A percentile compares a stretch with the other conserved stretches of the same genome.
phyloP scores from a whole-genome alignment of 164 flowering plant genomes.

The Echeveria elegans region DNA sequence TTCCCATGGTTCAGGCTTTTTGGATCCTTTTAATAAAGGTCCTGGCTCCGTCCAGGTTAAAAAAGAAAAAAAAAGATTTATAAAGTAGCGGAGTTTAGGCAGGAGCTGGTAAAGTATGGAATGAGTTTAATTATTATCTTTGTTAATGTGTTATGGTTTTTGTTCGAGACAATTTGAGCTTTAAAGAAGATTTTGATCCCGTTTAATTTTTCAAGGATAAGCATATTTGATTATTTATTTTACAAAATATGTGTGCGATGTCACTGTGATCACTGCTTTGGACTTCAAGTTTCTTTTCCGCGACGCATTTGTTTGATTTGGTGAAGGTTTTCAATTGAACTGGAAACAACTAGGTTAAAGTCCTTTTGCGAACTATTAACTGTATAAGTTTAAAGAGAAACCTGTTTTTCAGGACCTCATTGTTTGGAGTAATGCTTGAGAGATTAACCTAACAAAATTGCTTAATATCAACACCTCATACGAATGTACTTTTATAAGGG shows the following conservation, averaged over 20 bases:
- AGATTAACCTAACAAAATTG: not conserved
- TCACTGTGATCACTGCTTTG: no score
- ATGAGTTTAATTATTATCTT: slow-evolving; percentile 50
- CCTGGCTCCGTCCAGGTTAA: no score
- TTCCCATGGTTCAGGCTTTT: no score
- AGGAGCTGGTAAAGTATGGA: slow-evolving; percentile 92
- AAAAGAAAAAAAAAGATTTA: no score
- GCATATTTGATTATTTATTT: no score
- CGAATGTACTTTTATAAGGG: not conserved
- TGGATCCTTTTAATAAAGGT: no score
- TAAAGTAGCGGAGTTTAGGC: no score
- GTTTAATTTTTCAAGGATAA: no score
- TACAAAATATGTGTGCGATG: no score
- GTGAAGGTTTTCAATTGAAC: not conserved
- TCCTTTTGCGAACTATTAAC: not conserved
- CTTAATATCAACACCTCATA: not conserved
- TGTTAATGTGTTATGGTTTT: not conserved
- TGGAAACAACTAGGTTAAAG: not conserved
- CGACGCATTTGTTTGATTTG: not conserved
- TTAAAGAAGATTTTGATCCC: not conserved
- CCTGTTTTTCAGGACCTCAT: no score
- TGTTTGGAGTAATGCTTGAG: not conserved
- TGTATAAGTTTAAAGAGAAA: not conserved
- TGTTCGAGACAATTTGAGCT: no score
- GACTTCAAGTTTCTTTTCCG: not conserved